Evolutionary conservation across 352 stramenopile genomes (phyloP).

Genomic region (Thraustotheca clavata): DNA sequence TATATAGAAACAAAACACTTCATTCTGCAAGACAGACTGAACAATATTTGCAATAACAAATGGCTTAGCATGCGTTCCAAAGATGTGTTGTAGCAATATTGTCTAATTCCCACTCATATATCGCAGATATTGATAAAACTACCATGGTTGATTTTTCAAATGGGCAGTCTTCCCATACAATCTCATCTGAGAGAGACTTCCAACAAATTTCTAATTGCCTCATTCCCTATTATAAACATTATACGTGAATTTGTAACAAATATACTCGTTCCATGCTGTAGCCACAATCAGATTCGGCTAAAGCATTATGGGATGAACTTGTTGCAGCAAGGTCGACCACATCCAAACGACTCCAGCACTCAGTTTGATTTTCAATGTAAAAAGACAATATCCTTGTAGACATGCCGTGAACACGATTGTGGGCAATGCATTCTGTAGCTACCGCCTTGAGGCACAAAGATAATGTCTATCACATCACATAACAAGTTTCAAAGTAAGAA

Average conservation of each 20-base stretch:
- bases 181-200: not conserved
- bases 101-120: not conserved
- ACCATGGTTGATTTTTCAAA: not conserved
- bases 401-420: not conserved
- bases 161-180: not conserved
- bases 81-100: conserved; percentile 1
- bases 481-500: not conserved
- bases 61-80: not conserved
- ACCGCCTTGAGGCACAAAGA: not conserved
- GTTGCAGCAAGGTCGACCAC: conserved; percentile 14
- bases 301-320: not conserved
- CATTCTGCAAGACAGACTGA: conserved; percentile 13
- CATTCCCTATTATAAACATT: conserved; percentile 3
- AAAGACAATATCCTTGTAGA: conserved; percentile 3
- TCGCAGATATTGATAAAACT: not conserved
- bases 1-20: not conserved
- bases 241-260: not conserved
- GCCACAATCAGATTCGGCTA: not conserved
- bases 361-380: not conserved
- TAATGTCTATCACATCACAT: not conserved
- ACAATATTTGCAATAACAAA: conserved; percentile 18
- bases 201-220: not conserved
- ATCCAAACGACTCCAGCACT: conserved; percentile 2
- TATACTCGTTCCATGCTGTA: conserved; percentile 7
- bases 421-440: conserved; percentile 3